These are phyloP conservation scores for Stephanodiscus minutulus DNA, from an alignment of 108 stramenopile genomes.

Conservation along the genomic window DNA sequence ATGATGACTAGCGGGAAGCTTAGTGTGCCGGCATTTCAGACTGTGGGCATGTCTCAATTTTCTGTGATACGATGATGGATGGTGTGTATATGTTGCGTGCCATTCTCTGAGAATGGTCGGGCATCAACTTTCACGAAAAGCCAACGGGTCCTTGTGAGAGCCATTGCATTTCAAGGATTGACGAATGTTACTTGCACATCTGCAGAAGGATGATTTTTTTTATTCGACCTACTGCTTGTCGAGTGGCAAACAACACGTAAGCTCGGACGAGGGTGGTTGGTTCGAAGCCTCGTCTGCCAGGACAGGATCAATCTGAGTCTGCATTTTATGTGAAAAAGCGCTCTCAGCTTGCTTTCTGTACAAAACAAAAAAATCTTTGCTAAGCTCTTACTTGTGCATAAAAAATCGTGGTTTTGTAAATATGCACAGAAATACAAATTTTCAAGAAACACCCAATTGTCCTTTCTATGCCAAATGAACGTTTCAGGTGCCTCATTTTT, in stretches of 20 bases:
- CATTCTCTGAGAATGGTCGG: background rate
- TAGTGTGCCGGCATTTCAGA: constrained; percentile 43
- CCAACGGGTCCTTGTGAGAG: background rate
- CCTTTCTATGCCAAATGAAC: too few relatives aligned
- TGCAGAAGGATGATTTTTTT: too few relatives aligned
- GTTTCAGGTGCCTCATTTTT: too few relatives aligned
- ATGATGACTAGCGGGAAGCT: constrained; percentile 38
- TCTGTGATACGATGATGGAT: constrained; percentile 53
- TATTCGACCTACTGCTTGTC: too few relatives aligned
- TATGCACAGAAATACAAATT: too few relatives aligned
- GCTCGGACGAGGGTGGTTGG: background rate
- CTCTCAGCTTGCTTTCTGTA: background rate
- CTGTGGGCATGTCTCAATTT: constrained; percentile 64
- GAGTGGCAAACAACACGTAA: too few relatives aligned
- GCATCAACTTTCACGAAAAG: background rate
- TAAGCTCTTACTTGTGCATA: too few relatives aligned
- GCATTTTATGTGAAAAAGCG: background rate
- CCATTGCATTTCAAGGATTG: too few relatives aligned
- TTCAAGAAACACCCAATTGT: too few relatives aligned
- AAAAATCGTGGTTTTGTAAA: too few relatives aligned
- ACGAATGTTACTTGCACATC: too few relatives aligned
- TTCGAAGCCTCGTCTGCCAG: background rate
- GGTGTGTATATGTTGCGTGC: too few relatives aligned
- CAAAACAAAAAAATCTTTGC: background rate
- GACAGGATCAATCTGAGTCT: background rate